Percentiles rank a stretch among this genome's conserved stretches.
These are phyloP conservation scores for Aspergillus egyptiacus DNA, from an alignment of 495 filamentous ascomycete genomes.

Conservation along the genomic window DNA sequence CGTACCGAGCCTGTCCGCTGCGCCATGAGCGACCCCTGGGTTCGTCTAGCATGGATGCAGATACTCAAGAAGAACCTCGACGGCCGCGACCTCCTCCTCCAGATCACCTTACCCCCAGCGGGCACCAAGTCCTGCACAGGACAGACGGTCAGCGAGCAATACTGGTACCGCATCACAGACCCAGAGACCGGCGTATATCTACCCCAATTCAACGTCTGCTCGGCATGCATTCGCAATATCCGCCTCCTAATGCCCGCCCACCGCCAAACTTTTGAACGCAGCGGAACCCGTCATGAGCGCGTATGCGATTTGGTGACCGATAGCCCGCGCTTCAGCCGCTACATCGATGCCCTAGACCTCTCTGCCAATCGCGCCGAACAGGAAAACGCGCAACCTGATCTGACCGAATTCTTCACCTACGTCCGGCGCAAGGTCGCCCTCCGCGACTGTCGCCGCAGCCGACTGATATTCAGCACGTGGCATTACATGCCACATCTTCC, in stretches of 20 bases:
- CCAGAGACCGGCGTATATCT: slow-evolving; percentile 44
- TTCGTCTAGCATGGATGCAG: slow-evolving; percentile 60
- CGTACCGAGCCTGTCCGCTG: slow-evolving; percentile 43
- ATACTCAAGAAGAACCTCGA: slow-evolving; percentile 50
- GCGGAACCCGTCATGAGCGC: slow-evolving; percentile 25
- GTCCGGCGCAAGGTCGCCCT: slow-evolving; percentile 45
- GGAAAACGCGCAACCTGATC: slow-evolving; percentile 36
- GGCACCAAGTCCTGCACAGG: slow-evolving; percentile 46
- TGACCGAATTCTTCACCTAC: slow-evolving; percentile 44
- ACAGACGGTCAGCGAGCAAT: slow-evolving; percentile 35
- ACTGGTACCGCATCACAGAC: slow-evolving; percentile 58
- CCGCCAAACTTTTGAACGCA: slow-evolving; percentile 41
- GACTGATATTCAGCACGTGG: slow-evolving; percentile 46
- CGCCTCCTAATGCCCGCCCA: slow-evolving; percentile 47
- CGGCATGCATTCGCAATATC: slow-evolving; percentile 46
- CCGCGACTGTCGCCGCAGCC: slow-evolving; percentile 51
- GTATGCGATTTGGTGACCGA: slow-evolving; percentile 47
- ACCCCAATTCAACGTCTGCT: slow-evolving; percentile 53
- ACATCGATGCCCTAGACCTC: slow-evolving; percentile 55
- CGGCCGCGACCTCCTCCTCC: slow-evolving; percentile 50
- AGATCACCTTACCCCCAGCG: slow-evolving; percentile 42
- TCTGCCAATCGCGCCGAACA: slow-evolving; percentile 43
- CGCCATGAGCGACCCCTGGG: slow-evolving; percentile 58
- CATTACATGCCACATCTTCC: slow-evolving; percentile 57
- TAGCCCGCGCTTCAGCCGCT: slow-evolving; percentile 51